Evolutionary conservation across 371 early-diverging fungal species (phyloP).

Genomic region (Actinomortierella ambigua): DNA sequence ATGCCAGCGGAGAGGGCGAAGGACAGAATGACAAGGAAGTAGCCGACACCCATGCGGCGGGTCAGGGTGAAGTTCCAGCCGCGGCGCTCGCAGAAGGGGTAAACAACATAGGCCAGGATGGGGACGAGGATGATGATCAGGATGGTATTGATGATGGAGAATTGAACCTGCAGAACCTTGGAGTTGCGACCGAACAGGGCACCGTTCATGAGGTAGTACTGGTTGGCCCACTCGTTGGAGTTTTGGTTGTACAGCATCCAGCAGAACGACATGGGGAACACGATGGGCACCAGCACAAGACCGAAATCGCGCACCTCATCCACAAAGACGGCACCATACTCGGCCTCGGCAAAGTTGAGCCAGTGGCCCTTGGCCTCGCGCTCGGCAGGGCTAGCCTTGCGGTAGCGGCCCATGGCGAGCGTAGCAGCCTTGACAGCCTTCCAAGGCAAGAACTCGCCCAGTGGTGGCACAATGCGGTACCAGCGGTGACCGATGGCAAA

Average conservation of each 20-base stretch:
- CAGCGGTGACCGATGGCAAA: slow-evolving; percentile 53
- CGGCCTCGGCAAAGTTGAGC: slow-evolving; percentile 43
- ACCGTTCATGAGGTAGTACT: slow-evolving; percentile 50
- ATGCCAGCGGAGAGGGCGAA: slow-evolving; percentile 49
- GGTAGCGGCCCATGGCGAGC: slow-evolving; percentile 15
- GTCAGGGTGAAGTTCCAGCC: slow-evolving; percentile 51
- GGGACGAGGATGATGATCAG: slow-evolving; percentile 64
- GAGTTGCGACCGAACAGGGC: slow-evolving; percentile 28
- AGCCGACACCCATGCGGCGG: slow-evolving; percentile 57
- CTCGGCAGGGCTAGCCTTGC: slow-evolving; percentile 26
- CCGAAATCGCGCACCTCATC: slow-evolving; percentile 53
- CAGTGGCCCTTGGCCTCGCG: slow-evolving; percentile 36
- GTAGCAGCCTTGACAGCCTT: slow-evolving; percentile 42
- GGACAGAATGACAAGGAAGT: slow-evolving; percentile 47
- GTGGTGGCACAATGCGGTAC: slow-evolving; percentile 63
- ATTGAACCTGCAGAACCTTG: slow-evolving; percentile 26
- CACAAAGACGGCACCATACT: slow-evolving; percentile 48
- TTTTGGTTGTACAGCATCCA: slow-evolving; percentile 68
- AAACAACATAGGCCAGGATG: slow-evolving; percentile 54
- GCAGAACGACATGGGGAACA: slow-evolving; percentile 57
- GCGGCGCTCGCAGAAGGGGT: slow-evolving; percentile 51
- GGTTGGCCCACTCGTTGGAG: slow-evolving; percentile 49
- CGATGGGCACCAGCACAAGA: slow-evolving; percentile 47
- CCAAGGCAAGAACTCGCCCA: slow-evolving; percentile 56
- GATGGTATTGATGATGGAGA: slow-evolving; percentile 47